Base-by-base conservation (phyloP, 106 monocot genomes). In the Posidonia australis region DNA sequence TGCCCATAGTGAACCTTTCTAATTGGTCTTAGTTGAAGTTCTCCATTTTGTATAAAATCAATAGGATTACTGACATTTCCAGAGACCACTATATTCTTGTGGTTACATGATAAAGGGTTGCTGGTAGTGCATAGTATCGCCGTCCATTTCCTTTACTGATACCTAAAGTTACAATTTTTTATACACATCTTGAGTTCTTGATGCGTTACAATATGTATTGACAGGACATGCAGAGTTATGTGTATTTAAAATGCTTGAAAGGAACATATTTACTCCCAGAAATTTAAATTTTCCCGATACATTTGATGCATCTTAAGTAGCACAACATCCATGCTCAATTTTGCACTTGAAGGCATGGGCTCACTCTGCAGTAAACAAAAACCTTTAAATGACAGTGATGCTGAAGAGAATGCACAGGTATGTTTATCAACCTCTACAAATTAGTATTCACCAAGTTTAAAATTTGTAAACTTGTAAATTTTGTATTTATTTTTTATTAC, bases 281-380 rank as follows among this genome's bases (percentile, higher is more conserved):
- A 28, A 3, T 14, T 46, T 62, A 16, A 36, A 62, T 12, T 62
- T 62, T 43, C 18, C 25, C 23, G 46, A 24, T 10, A 47, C 46
- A 64, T 17, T 46, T 64, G 64, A 26, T 26, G 30, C 47, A 64
- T 28, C 10, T 64, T 27, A 26, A 13, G 16, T 27, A 27, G 5
- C 20, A 31, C 18, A 21, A 22, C 56, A 65, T 76, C 81, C 59
- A 76, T 87, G 71, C 82, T 78, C 79, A 64, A 72, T 68, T 43
- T 67, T 80, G 67, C 65, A 17, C 29, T 80, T 32, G 84, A 76
- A 78, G 66, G 71, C 78, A 96, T 96, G 94, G 94, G 94, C 29
- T 80, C 70, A 41, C 76, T 79, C 54, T 96, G 90, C 60, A 80
- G 89, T 70, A 86, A 78, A 77, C 83, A 84, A 54, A 86, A 78